phyloP scores from a whole-genome alignment of 495 filamentous ascomycete genomes.

The Cenococcum geophilum region DNA sequence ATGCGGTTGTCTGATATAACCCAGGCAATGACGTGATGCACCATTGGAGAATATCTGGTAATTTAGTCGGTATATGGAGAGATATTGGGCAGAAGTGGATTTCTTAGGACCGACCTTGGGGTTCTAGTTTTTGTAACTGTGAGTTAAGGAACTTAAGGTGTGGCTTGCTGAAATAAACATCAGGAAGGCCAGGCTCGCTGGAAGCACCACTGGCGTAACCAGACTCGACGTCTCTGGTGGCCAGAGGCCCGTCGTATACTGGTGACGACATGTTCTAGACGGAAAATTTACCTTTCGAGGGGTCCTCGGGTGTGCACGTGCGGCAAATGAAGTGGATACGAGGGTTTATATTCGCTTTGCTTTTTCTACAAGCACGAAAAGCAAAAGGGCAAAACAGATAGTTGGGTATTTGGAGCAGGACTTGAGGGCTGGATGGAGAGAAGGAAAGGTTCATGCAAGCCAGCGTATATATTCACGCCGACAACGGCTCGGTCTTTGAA shows the following conservation, averaged over 20 bases:
- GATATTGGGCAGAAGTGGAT: not conserved
- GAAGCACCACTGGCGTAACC: slow-evolving; percentile 77
- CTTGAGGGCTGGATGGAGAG: not conserved
- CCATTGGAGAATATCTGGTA: slow-evolving; percentile 80
- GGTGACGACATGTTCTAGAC: not conserved
- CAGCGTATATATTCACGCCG: slow-evolving; percentile 27
- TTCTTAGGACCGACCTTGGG: slow-evolving; percentile 48
- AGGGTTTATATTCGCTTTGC: slow-evolving; percentile 1
- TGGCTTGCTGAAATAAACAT: slow-evolving; percentile 78
- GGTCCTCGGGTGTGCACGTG: slow-evolving; percentile 9
- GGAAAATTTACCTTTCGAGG: not conserved
- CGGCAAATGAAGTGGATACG: not conserved
- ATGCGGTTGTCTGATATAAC: slow-evolving; percentile 95
- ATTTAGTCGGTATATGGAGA: slow-evolving; percentile 1
- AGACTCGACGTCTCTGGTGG: slow-evolving; percentile 53
- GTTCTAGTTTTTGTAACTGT: slow-evolving; percentile 75
- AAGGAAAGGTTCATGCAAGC: slow-evolving; percentile 11
- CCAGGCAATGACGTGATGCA: slow-evolving; percentile 82
- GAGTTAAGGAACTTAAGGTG: slow-evolving; percentile 87
- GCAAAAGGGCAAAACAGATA: not conserved
- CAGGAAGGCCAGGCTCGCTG: slow-evolving; percentile 58
- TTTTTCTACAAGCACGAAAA: too few relatives aligned
- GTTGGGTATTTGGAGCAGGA: not conserved
- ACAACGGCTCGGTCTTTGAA: slow-evolving; percentile 27
- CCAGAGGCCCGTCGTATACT: slow-evolving; percentile 5